phyloP scores from a whole-genome alignment of 177 flowering plant species.

The Telopea speciosissima region DNA sequence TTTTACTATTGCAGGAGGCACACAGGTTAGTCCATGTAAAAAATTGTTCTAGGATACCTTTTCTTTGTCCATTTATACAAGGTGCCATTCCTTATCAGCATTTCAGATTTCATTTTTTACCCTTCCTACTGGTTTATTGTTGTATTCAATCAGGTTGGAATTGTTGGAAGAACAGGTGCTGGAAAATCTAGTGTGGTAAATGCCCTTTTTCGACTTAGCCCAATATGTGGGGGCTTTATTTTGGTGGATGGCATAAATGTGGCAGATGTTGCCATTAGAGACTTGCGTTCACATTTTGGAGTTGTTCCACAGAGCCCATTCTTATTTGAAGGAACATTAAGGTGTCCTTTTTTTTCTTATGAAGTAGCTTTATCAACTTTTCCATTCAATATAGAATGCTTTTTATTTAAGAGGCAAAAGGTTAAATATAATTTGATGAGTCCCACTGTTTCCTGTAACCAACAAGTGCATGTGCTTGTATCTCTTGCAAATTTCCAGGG shows the following conservation, averaged over 20 bases:
- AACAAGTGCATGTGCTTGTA: background rate
- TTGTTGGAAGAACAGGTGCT: conserved; percentile 99
- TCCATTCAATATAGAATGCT: background rate
- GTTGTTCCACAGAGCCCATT: conserved; percentile 97
- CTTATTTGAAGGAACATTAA: conserved; percentile 81
- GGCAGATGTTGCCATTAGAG: conserved; percentile 48
- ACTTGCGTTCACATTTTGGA: conserved; percentile 67
- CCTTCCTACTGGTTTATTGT: background rate
- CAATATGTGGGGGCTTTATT: conserved; percentile 58
- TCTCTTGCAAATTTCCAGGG: conserved; percentile 40
- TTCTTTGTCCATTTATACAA: background rate
- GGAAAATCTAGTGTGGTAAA: conserved; percentile 93
- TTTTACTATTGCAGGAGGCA: conserved; percentile 61
- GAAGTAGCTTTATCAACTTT: background rate
- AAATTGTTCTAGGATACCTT: background rate
- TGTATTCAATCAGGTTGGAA: conserved; percentile 59
- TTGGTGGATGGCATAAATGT: conserved; percentile 66
- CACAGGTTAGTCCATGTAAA: conserved; percentile 40
- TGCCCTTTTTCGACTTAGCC: conserved; percentile 82
- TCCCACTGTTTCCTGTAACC: conserved; percentile 2
- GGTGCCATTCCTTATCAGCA: background rate
- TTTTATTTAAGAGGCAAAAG: background rate
- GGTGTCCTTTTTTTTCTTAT: conserved; percentile 31
- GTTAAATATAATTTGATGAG: background rate
- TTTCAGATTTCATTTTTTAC: background rate